A percentile compares a stretch with the other conserved stretches of the same genome.
Conservation (phyloP, 75 land plant species). For the Picea glauca region DNA sequence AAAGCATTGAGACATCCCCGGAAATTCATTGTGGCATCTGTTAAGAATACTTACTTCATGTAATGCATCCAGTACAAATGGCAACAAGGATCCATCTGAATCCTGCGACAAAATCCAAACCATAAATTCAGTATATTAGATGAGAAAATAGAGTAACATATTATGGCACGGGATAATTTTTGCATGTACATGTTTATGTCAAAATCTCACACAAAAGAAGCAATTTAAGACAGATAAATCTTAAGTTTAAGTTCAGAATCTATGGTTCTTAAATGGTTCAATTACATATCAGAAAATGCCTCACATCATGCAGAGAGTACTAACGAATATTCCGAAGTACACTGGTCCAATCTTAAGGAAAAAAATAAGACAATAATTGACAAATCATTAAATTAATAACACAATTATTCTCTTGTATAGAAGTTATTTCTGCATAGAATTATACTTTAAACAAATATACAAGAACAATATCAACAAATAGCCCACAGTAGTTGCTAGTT, state of each 20-base stretch:
- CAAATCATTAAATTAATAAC: not conserved
- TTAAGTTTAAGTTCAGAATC: constrained; percentile 41
- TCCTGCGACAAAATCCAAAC: constrained; percentile 40
- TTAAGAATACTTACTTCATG: constrained; percentile 60
- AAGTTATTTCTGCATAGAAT: not conserved
- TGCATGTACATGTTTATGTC: not conserved
- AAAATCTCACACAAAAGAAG: not conserved
- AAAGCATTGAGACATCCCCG: not conserved
- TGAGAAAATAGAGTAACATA: not conserved
- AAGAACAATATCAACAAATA: not conserved
- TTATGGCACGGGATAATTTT: not conserved
- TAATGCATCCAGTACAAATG: constrained; percentile 86
- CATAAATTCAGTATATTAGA: not conserved
- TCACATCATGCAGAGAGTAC: not conserved
- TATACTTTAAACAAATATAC: not conserved
- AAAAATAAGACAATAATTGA: not conserved
- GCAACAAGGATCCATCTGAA: constrained; percentile 77
- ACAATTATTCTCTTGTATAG: not conserved
- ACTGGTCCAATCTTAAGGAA: not conserved
- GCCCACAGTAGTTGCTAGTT: too few species aligned
- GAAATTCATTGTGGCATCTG: not conserved
- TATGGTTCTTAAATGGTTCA: constrained; percentile 17
- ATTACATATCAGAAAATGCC: constrained; percentile 1
- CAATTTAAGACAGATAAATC: not conserved
- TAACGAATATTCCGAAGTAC: not conserved